phyloP scores from a whole-genome alignment of 768 basidiomycete species.

The Coprinopsis marcescibilis region DNA sequence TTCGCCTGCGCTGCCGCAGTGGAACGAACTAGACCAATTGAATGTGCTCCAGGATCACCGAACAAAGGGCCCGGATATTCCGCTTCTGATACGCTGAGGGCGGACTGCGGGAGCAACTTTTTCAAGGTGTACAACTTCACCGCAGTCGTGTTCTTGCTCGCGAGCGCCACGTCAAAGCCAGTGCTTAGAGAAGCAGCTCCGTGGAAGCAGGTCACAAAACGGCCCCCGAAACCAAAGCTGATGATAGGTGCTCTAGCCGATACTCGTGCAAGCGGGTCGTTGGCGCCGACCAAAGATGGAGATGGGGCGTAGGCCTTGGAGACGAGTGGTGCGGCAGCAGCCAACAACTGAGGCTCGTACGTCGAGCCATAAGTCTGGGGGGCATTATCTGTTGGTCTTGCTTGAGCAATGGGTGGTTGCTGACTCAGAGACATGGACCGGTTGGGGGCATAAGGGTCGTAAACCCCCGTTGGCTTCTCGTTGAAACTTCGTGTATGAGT shows the following conservation, averaged over 20 bases:
- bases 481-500: no score
- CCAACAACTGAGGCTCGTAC: background rate
- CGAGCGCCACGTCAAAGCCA: slow-evolving; percentile 73
- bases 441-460: slow-evolving; percentile 31
- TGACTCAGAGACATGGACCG: slow-evolving; percentile 6
- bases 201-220: slow-evolving; percentile 85
- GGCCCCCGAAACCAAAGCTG: slow-evolving; percentile 93
- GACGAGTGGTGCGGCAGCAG: slow-evolving; percentile 2
- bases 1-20: slow-evolving; percentile 63
- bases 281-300: slow-evolving; percentile 73
- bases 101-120: slow-evolving; percentile 64
- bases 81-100: slow-evolving; percentile 44
- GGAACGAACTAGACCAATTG: slow-evolving; percentile 64
- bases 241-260: slow-evolving; percentile 71
- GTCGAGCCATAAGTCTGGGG: background rate
- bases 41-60: slow-evolving; percentile 62
- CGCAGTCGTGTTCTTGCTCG: slow-evolving; percentile 62
- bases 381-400: background rate
- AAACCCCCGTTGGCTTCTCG: slow-evolving; percentile 6
- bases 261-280: slow-evolving; percentile 76
- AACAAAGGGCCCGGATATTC: slow-evolving; percentile 87
- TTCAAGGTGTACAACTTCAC: slow-evolving; percentile 64
- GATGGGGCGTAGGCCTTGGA: slow-evolving; percentile 73
- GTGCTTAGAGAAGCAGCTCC: slow-evolving; percentile 57
- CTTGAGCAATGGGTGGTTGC: background rate